Evolutionary conservation across 805 yeast genomes (phyloP), one percentile per base, ranked within the genome.

Genomic region (Suhomyces xylopsoci): DNA sequence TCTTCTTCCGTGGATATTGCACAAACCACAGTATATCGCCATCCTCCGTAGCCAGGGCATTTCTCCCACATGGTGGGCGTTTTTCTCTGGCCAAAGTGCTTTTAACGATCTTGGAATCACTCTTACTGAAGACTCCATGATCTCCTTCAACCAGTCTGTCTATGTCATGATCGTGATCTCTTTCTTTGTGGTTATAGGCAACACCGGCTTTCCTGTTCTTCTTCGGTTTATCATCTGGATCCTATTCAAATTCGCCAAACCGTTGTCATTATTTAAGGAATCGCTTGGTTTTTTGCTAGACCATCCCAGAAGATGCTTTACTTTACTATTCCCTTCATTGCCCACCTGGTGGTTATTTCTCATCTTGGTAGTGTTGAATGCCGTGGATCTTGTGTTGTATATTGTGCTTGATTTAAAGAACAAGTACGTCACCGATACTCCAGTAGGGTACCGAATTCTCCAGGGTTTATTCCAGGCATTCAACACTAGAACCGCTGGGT

Each of bases 301-400:
- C 56, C 99, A 94, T 67, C 99, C 99, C 1, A 84, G 99, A 64
- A 87, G 99, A 62, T 94, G 99, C 66, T 94, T 93, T 64, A 91
- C 98, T 3, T 71, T 94, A 53, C 74, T 94, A 52, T 94, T 94
- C 62, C 99, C 99, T 0, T 81, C 93, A 3, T 84, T 85, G 1
- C 96, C 98, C 2, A 93, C 99, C 0, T 90, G 97, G 96, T 91
- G 97, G 97, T 76, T 94, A 44, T 76, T 91, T 49, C 76, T 83
- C 52, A 88, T 92, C 17, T 75, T 94, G 55, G 78, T 91, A 14
- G 78, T 78, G 1, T 70, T 94, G 58, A 93, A 93, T 65, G 80
- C 78, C 2, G 79, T 86, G 7, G 99, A 94, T 70, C 77, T 91
- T 74, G 70, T 93, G 7, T 74, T 94, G 34, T 94, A 91, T 66